Conservation (phyloP, 164 flowering plant species). For the Litsea cubeba region DNA sequence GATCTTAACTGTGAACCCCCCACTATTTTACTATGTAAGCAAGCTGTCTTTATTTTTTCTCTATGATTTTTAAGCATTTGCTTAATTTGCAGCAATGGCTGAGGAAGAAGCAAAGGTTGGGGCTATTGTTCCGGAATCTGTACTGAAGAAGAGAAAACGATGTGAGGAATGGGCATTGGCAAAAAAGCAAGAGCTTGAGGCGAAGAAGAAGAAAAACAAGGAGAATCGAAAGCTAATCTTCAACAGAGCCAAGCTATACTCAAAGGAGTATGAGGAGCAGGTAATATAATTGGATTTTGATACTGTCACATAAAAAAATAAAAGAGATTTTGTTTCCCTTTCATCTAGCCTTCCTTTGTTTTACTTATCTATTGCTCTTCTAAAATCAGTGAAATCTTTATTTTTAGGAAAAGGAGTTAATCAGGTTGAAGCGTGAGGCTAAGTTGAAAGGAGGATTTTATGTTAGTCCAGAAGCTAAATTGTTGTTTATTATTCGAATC, state of each 20-base stretch:
- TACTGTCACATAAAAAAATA: too few relatives aligned
- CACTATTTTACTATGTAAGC: too few relatives aligned
- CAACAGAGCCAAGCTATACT: constrained; percentile 42
- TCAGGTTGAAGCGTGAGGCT: constrained; percentile 35
- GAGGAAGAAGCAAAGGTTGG: constrained; percentile 34
- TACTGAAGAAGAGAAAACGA: constrained; percentile 56
- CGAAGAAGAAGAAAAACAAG: constrained; percentile 35
- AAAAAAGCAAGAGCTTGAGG: constrained; percentile 27
- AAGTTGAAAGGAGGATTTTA: constrained; percentile 53
- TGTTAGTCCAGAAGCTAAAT: constrained; percentile 55
- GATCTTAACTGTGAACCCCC: too few relatives aligned
- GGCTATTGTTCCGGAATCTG: constrained; percentile 46
- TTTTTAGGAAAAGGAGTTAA: constrained; percentile 26
- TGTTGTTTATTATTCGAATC: constrained; percentile 49
- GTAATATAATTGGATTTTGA: constrained; percentile 14
- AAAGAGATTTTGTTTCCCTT: too few relatives aligned
- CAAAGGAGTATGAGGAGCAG: constrained; percentile 43
- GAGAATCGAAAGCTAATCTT: constrained; percentile 48
- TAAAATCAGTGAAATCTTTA: not conserved
- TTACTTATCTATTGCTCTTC: too few relatives aligned
- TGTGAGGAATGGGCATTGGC: constrained; percentile 51
- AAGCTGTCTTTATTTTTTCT: not conserved
- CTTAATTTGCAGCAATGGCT: constrained; percentile 23
- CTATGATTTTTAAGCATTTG: not conserved
- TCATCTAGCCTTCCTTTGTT: not conserved